phyloP scores from a whole-genome alignment of 2,329 filamentous ascomycete genomes.

The Apiospora pterosperma region DNA sequence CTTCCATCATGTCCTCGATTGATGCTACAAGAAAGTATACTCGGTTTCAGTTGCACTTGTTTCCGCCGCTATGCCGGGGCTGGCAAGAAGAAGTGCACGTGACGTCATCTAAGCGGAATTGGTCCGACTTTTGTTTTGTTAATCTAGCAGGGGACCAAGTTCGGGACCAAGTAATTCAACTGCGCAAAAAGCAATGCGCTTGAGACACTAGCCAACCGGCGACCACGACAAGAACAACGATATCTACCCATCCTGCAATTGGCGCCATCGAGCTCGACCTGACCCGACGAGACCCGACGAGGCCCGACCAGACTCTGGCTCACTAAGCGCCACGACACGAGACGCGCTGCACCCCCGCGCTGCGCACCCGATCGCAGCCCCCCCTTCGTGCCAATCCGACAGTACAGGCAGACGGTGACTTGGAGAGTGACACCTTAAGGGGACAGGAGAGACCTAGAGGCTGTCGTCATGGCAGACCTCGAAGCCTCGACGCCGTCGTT shows the following conservation, averaged over 20 bases:
- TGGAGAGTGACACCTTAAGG: not conserved
- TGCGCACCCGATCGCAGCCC: not conserved
- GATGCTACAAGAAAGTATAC: too few species aligned
- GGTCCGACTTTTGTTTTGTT: not conserved
- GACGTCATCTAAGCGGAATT: not conserved
- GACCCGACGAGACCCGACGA: not conserved
- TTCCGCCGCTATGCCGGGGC: too few species aligned
- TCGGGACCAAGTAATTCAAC: not conserved
- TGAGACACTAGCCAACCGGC: too few species aligned
- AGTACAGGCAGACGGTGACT: not conserved
- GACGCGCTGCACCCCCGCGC: not conserved
- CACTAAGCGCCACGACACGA: not conserved
- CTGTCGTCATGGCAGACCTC: slow-evolving; percentile 21
- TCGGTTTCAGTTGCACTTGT: too few species aligned
- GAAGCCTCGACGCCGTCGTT: slow-evolving; percentile 23
- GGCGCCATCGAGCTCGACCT: not conserved
- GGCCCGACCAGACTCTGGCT: not conserved
- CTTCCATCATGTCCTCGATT: too few species aligned
- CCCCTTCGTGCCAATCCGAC: not conserved
- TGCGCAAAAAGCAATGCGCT: too few species aligned
- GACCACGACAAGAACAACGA: not conserved
- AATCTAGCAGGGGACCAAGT: not conserved
- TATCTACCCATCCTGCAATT: not conserved
- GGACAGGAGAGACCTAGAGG: not conserved
- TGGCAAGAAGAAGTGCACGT: not conserved